phyloP scores from a whole-genome alignment of 371 early-diverging fungal species.

The Fennellomyces sp. region DNA sequence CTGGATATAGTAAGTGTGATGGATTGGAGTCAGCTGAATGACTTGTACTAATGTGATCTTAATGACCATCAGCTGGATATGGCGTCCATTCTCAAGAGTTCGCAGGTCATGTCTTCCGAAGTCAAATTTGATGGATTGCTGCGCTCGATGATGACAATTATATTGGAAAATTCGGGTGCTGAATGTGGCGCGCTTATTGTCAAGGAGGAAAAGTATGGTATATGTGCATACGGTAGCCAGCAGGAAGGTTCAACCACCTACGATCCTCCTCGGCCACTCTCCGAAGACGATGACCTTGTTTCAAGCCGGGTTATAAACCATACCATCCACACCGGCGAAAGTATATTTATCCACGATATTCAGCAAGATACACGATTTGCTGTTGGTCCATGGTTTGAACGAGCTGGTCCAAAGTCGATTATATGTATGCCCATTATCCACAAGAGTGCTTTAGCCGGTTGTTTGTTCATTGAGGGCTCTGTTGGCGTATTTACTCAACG shows the following conservation, averaged over 20 bases:
- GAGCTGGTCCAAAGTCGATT: conserved; percentile 49
- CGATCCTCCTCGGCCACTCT: conserved; percentile 32
- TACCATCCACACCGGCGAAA: conserved; percentile 42
- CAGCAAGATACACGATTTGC: conserved; percentile 45
- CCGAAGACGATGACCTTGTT: conserved; percentile 33
- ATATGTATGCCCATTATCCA: conserved; percentile 62
- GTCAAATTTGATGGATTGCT: conserved; percentile 45
- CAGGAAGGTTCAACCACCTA: conserved; percentile 41
- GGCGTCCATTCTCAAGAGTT: conserved; percentile 49
- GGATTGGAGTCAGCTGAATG: too few species aligned
- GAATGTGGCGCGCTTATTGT: conserved; percentile 12
- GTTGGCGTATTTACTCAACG: conserved; percentile 61
- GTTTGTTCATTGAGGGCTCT: conserved; percentile 58
- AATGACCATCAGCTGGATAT: conserved; percentile 20
- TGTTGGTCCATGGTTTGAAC: conserved; percentile 47
- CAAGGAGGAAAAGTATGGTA: conserved; percentile 46
- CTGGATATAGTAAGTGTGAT: conserved; percentile 39
- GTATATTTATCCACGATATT: conserved; percentile 42
- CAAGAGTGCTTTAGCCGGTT: conserved; percentile 51
- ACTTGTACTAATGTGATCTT: neutral
- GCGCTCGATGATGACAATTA: conserved; percentile 44
- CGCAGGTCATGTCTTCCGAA: conserved; percentile 50
- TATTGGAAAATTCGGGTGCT: conserved; percentile 41
- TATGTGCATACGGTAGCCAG: conserved; percentile 45
- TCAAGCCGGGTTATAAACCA: conserved; percentile 43